Evolutionary conservation across 441 rosid genomes (phyloP).

Genomic region (Adansonia rubrostipa): DNA sequence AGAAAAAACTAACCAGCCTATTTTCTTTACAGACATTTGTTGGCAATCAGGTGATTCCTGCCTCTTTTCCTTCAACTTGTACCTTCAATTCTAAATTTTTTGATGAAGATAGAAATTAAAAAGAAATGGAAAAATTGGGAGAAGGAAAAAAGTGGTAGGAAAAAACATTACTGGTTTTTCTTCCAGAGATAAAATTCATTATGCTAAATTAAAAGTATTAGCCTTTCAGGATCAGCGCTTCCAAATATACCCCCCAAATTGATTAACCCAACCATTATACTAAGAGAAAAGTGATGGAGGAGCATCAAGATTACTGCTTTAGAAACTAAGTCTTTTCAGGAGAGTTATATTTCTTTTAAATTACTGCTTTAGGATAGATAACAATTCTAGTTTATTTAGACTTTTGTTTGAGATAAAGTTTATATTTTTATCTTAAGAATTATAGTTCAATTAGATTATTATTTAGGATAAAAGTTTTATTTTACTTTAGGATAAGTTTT

Average conservation of each 20-base stretch:
- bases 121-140: neutral
- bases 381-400: no score
- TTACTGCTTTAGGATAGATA: no score
- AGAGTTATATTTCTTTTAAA: no score
- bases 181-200: neutral
- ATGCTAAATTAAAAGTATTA: conserved; percentile 8
- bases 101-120: neutral
- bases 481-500: no score
- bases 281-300: neutral
- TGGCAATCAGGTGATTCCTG: neutral
- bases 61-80: neutral
- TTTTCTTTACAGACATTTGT: neutral
- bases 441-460: no score
- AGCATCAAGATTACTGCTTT: no score
- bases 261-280: neutral
- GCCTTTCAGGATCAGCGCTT: conserved; percentile 8
- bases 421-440: no score
- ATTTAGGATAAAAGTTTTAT: no score
- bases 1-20: neutral
- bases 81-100: neutral
- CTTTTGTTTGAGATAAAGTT: no score
- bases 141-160: neutral
- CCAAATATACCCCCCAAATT: neutral
- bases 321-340: no score
- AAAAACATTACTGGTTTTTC: neutral